A percentile compares a stretch with the other conserved stretches of the same genome.
phyloP scores from a whole-genome alignment of 2,329 filamentous ascomycete species.

The Myriosclerotinia duriaeana region DNA sequence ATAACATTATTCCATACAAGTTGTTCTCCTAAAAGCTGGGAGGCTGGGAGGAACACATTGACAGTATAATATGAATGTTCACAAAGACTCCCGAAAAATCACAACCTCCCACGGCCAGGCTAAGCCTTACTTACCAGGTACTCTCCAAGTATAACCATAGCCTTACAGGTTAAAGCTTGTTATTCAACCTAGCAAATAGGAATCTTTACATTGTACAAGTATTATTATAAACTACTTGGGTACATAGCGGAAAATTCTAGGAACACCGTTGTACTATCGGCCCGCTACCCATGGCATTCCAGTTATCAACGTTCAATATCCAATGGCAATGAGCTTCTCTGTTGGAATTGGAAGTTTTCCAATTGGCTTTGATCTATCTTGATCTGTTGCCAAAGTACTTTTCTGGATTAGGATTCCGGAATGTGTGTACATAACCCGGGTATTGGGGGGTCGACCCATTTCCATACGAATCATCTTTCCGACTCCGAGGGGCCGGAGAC shows the following conservation, averaged over 20 bases:
- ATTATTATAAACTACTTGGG: no score
- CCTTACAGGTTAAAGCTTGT: no score
- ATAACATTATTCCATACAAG: not conserved
- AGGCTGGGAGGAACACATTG: not conserved
- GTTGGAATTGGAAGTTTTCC: not conserved
- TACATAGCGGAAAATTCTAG: no score
- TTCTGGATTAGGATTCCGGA: not conserved
- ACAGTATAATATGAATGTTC: no score
- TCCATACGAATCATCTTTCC: not conserved
- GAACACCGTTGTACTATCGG: no score
- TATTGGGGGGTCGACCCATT: not conserved
- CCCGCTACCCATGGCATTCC: no score
- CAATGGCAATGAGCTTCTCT: not conserved
- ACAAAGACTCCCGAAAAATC: not conserved
- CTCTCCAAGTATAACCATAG: no score
- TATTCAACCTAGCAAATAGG: no score
- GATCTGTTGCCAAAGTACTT: not conserved
- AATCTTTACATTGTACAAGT: no score
- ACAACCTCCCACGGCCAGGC: not conserved
- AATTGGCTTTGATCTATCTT: not conserved
- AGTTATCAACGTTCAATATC: not conserved
- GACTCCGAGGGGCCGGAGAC: no score
- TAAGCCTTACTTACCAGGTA: slow-evolving; percentile 16
- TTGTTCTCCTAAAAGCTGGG: not conserved
- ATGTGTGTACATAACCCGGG: not conserved